Base-by-base conservation (phyloP, 345 rosid species). In the Trapa bicornis region DNA sequence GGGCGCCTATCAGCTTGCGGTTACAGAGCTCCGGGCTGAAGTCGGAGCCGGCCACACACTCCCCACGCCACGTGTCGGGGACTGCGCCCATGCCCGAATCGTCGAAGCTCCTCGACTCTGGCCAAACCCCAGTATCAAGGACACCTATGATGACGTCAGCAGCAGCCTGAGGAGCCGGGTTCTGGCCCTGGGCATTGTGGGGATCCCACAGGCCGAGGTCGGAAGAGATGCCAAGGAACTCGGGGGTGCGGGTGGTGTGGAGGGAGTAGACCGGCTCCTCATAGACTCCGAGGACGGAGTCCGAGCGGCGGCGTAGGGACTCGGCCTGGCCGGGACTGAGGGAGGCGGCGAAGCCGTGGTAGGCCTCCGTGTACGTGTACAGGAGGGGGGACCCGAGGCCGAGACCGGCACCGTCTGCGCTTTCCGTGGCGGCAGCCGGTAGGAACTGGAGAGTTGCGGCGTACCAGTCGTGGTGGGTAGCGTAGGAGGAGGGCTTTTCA, bases 61-160 rank as follows among this genome's bases (percentile, higher is more conserved):
- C 74, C 1, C 98, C 98, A 29, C 57, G 74, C 98, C 98, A 93
- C 67, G 75, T 75, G 1, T 79, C 66, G 0, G 98, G 97, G 68
- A 89, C 73, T 72, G 70, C 87, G 0, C 96, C 80, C 90, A 89
- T 86, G 0, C 82, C 89, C 0, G 81, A 29, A 56, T 88, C 98
- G 61, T 82, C 83, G 42, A 78, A 89, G 17, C 92, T 85, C 68
- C 74, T 76, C 3, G 90, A 85, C 72, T 88, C 98, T 0, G 98
- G 98, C 97, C 92, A 89, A 5, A 93, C 87, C 16, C 98, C 98
- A 1, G 96, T 88, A 37, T 93, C 98, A 0, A 93, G 79, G 16
- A 93, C 97, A 0, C 98, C 98, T 10, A 93, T 75, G 2, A 89
- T 35, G 39, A 93, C 96, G 50, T 77, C 86, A 22, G 66, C 52